Conservation (phyloP, 257 asterid species). For the Solanum clarkiae region DNA sequence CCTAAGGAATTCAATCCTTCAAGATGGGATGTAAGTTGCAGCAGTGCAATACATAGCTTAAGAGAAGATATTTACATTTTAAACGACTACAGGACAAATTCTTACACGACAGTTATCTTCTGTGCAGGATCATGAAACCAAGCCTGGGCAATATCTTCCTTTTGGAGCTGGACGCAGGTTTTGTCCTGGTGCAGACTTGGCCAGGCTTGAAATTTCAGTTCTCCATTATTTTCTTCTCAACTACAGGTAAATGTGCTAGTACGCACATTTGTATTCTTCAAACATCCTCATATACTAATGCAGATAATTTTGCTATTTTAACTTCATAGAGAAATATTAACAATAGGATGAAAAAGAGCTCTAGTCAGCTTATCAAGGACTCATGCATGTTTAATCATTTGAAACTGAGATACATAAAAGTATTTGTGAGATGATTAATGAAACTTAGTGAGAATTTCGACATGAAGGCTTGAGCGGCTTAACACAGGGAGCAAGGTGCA, state of each 20-base stretch:
- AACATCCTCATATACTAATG: not conserved
- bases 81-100: not conserved
- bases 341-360: not conserved
- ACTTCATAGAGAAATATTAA: not conserved
- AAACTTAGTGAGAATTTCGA: not conserved
- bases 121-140: not conserved
- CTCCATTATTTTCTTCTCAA: conserved; percentile 7
- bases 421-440: not conserved
- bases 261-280: not conserved
- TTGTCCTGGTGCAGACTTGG: conserved; percentile 9
- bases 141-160: not conserved
- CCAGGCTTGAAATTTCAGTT: conserved; percentile 10
- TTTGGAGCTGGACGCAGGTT: conserved; percentile 10
- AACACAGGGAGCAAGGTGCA: not conserved
- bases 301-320: not conserved
- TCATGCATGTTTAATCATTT: not conserved
- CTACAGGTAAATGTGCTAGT: not conserved
- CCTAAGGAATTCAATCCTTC: conserved; percentile 5
- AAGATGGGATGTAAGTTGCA: conserved; percentile 1
- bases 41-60: not conserved
- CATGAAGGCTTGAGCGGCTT: not conserved
- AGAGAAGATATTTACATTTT: not conserved
- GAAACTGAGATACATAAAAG: not conserved
- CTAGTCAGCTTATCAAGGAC: not conserved
- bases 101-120: not conserved